phyloP scores from a whole-genome alignment of 2,329 filamentous ascomycete species.

The Ceratocystis lukuohia region DNA sequence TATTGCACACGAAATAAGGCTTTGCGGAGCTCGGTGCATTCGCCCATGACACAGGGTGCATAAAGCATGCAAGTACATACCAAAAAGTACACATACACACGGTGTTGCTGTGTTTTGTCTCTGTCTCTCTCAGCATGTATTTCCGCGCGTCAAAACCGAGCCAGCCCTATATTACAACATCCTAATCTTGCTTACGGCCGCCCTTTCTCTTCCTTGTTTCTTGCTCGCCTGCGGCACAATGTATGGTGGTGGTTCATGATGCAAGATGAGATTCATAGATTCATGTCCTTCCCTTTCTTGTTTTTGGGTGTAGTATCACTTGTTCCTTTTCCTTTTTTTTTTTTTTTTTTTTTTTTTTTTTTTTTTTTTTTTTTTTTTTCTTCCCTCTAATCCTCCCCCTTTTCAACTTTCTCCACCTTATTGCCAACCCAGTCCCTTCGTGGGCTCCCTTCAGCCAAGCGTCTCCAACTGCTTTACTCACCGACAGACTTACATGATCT shows the following conservation, averaged over 20 bases:
- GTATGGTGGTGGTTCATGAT: background rate
- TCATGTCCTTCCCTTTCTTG: background rate
- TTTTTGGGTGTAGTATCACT: background rate
- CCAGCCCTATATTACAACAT: conserved; percentile 1
- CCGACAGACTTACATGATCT: background rate
- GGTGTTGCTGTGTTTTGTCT: background rate
- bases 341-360: background rate
- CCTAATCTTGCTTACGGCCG: background rate
- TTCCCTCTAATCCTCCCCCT: background rate
- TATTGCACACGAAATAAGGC: too few relatives aligned
- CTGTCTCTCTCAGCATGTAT: background rate
- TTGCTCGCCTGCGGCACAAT: background rate
- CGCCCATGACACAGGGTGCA: too few relatives aligned
- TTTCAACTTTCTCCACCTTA: background rate
- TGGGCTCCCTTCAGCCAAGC: background rate
- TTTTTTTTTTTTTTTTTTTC: background rate
- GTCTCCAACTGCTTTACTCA: background rate
- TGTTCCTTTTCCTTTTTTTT: background rate
- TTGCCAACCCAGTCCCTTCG: background rate
- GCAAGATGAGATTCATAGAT: background rate
- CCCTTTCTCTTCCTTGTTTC: too few relatives aligned
- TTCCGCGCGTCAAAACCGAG: background rate
- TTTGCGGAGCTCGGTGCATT: too few relatives aligned
- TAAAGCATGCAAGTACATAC: too few relatives aligned
- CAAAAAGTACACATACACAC: too few relatives aligned